These are phyloP conservation scores for Alternaria solani DNA, from an alignment of 2,329 filamentous ascomycete species.

Conservation along the genomic window DNA sequence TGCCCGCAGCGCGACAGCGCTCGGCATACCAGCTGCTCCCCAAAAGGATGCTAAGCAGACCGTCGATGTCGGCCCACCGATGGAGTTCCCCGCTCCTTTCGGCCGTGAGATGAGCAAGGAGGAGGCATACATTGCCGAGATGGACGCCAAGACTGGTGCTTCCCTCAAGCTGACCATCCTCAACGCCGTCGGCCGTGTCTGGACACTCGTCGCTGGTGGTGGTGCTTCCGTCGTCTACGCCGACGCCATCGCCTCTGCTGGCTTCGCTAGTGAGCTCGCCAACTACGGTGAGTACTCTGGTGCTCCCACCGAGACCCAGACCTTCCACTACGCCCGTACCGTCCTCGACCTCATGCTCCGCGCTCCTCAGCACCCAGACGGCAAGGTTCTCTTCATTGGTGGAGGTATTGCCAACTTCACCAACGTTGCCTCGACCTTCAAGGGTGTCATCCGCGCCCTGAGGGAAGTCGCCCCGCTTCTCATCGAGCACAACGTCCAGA, in stretches of 20 bases:
- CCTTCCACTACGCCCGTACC: slow-evolving; percentile 97
- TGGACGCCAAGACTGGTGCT: slow-evolving; percentile 98
- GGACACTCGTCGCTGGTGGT: slow-evolving; percentile 98
- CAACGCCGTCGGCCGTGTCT: slow-evolving; percentile 89
- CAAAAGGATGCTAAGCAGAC: slow-evolving; percentile 77
- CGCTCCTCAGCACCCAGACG: slow-evolving; percentile 81
- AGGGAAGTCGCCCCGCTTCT: slow-evolving; percentile 86
- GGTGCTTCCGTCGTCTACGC: slow-evolving; percentile 99
- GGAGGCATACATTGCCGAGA: slow-evolving; percentile 98
- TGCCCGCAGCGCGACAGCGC: slow-evolving; percentile 86
- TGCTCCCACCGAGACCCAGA: slow-evolving; percentile 97
- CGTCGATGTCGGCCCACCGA: slow-evolving; percentile 95
- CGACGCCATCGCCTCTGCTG: slow-evolving; percentile 95
- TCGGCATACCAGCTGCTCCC: slow-evolving; percentile 76
- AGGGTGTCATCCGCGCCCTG: slow-evolving; percentile 97
- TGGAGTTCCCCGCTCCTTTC: slow-evolving; percentile 99
- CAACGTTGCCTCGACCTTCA: slow-evolving; percentile 99
- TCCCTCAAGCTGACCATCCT: slow-evolving; percentile 98
- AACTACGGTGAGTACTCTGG: slow-evolving; percentile 99
- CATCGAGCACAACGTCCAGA: slow-evolving; percentile 95
- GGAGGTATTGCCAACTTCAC: slow-evolving; percentile 99
- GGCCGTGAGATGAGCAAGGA: slow-evolving; percentile 98
- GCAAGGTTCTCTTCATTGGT: slow-evolving; percentile 99
- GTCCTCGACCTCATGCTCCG: slow-evolving; percentile 98
- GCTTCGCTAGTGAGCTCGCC: slow-evolving; percentile 94